Conservation (phyloP, 441 rosid species). For the Jatropha multifida region DNA sequence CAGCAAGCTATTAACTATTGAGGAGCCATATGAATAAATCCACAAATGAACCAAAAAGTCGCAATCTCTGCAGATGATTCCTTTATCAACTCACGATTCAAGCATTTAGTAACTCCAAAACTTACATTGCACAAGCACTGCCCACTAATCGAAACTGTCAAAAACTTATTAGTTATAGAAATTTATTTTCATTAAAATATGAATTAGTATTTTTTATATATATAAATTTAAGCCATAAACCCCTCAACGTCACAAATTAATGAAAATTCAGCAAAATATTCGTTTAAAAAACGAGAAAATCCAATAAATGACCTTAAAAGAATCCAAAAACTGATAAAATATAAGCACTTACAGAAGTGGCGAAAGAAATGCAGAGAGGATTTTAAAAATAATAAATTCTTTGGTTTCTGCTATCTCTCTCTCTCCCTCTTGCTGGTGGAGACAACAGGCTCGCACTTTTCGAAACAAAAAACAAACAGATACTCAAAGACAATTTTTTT, state of each 20-base stretch:
- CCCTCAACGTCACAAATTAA: neutral
- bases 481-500: neutral
- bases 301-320: neutral
- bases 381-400: neutral
- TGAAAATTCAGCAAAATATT: neutral
- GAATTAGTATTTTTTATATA: neutral
- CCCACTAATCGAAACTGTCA: neutral
- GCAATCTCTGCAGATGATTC: neutral
- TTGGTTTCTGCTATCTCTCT: neutral
- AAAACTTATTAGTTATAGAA: neutral
- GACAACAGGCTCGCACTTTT: slow-evolving; percentile 3
- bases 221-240: neutral
- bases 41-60: neutral
- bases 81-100: neutral
- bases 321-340: neutral
- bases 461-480: neutral
- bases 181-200: neutral
- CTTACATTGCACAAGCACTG: neutral
- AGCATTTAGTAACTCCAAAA: neutral
- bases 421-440: neutral
- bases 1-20: neutral
- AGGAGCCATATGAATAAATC: neutral
- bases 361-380: neutral
- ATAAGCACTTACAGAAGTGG: neutral
- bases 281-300: neutral